Percentiles rank a stretch among this genome's conserved stretches.
Conservation (phyloP, 2,329 filamentous ascomycete species). For the Trichoderma sp. region DNA sequence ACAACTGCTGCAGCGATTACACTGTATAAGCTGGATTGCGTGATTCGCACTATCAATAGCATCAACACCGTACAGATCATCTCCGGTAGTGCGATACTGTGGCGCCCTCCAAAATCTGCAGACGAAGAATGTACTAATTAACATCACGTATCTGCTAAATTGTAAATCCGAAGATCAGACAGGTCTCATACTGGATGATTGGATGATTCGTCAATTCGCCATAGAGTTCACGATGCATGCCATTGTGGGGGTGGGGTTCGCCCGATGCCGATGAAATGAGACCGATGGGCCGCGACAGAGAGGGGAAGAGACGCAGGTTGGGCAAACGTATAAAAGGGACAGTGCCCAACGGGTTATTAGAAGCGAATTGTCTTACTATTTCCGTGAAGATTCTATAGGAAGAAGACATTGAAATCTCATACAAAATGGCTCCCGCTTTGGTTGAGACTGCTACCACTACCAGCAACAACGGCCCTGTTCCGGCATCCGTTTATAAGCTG, state of each 20-base stretch:
- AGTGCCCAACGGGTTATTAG: not conserved
- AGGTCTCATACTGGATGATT: slow-evolving; percentile 7
- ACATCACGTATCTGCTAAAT: not conserved
- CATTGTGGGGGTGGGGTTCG: slow-evolving; percentile 21
- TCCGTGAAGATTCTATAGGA: not conserved
- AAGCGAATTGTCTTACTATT: not conserved
- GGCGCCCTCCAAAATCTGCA: not conserved
- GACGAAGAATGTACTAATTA: not conserved
- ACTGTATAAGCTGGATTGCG: slow-evolving; percentile 15
- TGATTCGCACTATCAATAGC: slow-evolving; percentile 25
- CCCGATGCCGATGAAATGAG: not conserved
- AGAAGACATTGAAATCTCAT: not conserved
- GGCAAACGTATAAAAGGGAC: slow-evolving; percentile 9
- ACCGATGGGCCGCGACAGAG: slow-evolving; percentile 13
- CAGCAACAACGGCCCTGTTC: slow-evolving; percentile 19
- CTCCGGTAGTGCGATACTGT: not conserved
- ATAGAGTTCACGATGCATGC: slow-evolving; percentile 19
- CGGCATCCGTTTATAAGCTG: slow-evolving; percentile 28
- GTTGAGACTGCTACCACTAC: slow-evolving; percentile 23
- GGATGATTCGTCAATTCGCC: slow-evolving; percentile 20
- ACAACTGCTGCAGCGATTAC: slow-evolving; percentile 3
- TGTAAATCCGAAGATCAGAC: not conserved
- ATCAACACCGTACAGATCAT: slow-evolving; percentile 19
- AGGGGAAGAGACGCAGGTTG: slow-evolving; percentile 9
- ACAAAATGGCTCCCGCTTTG: slow-evolving; percentile 30